A percentile compares a stretch with the other conserved stretches of the same genome.
phyloP scores from a whole-genome alignment of 805 yeast genomes.

The Ogataea wickerhamii region DNA sequence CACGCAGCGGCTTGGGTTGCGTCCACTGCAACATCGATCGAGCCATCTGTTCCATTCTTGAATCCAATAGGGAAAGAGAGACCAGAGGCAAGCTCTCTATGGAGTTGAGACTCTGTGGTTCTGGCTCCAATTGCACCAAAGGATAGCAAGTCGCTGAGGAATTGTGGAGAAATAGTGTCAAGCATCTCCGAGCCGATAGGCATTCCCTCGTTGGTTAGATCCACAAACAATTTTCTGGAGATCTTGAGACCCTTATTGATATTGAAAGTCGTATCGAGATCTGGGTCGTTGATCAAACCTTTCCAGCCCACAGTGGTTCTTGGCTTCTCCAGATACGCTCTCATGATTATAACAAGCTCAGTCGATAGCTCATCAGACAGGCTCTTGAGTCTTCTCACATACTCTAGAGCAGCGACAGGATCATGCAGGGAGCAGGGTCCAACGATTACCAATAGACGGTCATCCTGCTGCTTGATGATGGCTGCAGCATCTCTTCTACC shows the following conservation, averaged over 20 bases:
- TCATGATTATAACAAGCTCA: slow-evolving; percentile 86
- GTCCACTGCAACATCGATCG: slow-evolving; percentile 87
- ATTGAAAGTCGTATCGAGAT: slow-evolving; percentile 85
- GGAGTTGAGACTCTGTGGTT: slow-evolving; percentile 97
- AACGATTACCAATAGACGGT: slow-evolving; percentile 80
- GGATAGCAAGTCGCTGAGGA: slow-evolving; percentile 81
- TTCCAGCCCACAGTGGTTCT: slow-evolving; percentile 99
- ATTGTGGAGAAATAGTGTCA: slow-evolving; percentile 97
- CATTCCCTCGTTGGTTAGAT: slow-evolving; percentile 71
- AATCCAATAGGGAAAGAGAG: slow-evolving; percentile 98
- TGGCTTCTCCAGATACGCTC: slow-evolving; percentile 97
- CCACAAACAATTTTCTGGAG: slow-evolving; percentile 79
- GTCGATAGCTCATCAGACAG: slow-evolving; percentile 66
- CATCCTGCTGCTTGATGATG: slow-evolving; percentile 72
- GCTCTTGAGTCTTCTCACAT: slow-evolving; percentile 65
- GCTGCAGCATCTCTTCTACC: slow-evolving; percentile 80
- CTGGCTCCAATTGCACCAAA: slow-evolving; percentile 99
- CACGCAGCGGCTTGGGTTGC: slow-evolving; percentile 90
- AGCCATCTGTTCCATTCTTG: slow-evolving; percentile 98
- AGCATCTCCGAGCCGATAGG: slow-evolving; percentile 98
- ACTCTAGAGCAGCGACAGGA: slow-evolving; percentile 82
- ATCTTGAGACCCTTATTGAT: slow-evolving; percentile 91
- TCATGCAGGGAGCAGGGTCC: slow-evolving; percentile 99
- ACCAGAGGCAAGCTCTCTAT: slow-evolving; percentile 96
- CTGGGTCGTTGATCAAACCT: slow-evolving; percentile 96